Evolutionary conservation across 306 rosid species (phyloP).

Genomic region (Hylodesmum podocarpum): DNA sequence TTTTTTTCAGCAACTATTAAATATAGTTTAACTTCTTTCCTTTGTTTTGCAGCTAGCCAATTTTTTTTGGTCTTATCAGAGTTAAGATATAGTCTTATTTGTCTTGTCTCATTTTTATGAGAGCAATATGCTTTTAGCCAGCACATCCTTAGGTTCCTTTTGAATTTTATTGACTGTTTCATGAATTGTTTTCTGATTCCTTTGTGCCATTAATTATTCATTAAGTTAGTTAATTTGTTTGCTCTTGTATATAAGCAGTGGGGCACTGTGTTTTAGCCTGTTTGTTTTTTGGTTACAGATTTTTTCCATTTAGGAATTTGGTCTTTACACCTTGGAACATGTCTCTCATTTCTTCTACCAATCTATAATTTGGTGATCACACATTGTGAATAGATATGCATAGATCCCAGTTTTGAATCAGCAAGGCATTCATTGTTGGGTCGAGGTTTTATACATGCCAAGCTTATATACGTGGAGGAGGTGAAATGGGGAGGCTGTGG

Average conservation of each 20-base stretch:
- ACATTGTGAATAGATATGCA: slow-evolving; percentile 51
- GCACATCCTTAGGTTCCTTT: background rate
- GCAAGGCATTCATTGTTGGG: slow-evolving; percentile 85
- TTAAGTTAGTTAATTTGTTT: background rate
- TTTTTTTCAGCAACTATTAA: slow-evolving; percentile 20
- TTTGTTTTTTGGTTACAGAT: slow-evolving; percentile 10
- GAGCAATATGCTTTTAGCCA: background rate
- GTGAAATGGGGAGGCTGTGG: slow-evolving; percentile 99
- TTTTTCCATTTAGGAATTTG: slow-evolving; percentile 21
- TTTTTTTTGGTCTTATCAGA: background rate
- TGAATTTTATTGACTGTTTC: background rate
- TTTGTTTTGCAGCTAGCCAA: background rate
- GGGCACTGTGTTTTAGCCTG: background rate
- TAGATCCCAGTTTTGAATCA: slow-evolving; percentile 77
- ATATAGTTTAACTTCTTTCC: too few species aligned
- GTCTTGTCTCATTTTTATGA: background rate
- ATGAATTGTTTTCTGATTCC: slow-evolving; percentile 21
- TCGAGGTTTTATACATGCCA: slow-evolving; percentile 81
- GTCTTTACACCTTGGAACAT: background rate
- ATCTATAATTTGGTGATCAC: slow-evolving; percentile 22
- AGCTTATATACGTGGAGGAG: slow-evolving; percentile 96
- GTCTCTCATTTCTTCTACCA: background rate
- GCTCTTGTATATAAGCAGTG: background rate
- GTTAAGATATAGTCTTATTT: background rate
- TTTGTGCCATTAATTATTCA: background rate